phyloP scores from a whole-genome alignment of 805 yeast species.

The Cyberlindnera mississippiensis region DNA sequence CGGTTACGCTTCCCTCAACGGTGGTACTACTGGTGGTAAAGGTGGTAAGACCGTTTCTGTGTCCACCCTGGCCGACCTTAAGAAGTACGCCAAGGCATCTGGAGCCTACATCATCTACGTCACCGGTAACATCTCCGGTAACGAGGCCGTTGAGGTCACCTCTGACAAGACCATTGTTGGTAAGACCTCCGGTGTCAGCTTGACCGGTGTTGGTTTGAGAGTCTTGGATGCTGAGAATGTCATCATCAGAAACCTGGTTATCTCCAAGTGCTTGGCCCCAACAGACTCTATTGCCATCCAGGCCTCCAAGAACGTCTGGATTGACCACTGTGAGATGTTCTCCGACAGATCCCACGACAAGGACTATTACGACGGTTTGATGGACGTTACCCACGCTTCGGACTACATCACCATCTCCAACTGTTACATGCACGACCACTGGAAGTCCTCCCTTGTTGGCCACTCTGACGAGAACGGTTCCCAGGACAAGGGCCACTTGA shows the following conservation, averaged over 20 bases:
- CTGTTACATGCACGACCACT: conserved; percentile 8
- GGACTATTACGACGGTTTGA: conserved; percentile 7
- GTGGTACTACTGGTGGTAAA: conserved; percentile 7
- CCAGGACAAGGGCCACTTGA: conserved; percentile 6
- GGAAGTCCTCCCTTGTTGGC: conserved; percentile 7
- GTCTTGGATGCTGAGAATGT: conserved; percentile 3
- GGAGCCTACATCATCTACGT: conserved; percentile 6
- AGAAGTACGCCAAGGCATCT: conserved; percentile 1
- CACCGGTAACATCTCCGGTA: conserved; percentile 4
- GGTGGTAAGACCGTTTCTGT: conserved; percentile 5
- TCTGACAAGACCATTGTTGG: conserved; percentile 8
- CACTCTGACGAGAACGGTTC: conserved; percentile 6
- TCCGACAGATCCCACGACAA: conserved; percentile 6
- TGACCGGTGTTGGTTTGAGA: conserved; percentile 6
- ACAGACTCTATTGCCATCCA: conserved; percentile 2
- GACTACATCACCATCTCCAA: conserved; percentile 8
- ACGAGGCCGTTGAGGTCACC: conserved; percentile 1
- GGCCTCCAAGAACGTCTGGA: conserved; percentile 6
- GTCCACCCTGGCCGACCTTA: conserved; percentile 1
- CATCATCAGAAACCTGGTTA: conserved; percentile 7
- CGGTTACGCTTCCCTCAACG: conserved; percentile 5
- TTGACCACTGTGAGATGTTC: conserved; percentile 6
- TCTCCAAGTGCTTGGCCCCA: conserved; percentile 6
- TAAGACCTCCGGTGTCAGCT: conserved; percentile 4
- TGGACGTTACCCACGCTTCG: conserved; percentile 7